Evolutionary conservation across 495 filamentous ascomycete genomes (phyloP).

Genomic region (Neurospora sp.): DNA sequence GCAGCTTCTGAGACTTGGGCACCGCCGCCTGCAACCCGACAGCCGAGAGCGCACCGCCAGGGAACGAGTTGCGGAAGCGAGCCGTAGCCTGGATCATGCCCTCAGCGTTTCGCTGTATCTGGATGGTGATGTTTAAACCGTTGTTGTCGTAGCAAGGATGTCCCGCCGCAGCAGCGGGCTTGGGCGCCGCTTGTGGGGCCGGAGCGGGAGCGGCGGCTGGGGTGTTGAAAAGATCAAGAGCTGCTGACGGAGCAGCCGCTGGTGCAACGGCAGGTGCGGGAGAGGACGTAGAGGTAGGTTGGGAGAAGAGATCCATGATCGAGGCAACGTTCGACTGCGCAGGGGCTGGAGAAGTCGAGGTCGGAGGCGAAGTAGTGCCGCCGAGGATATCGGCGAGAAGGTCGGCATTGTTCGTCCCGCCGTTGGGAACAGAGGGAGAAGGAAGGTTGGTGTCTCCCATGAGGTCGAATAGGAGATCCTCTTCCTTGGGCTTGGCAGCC

Average conservation of each 20-base stretch:
- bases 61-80: constrained; percentile 66
- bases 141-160: constrained; percentile 80
- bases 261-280: constrained; percentile 20
- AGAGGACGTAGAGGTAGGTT: constrained; percentile 15
- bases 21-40: constrained; percentile 89
- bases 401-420: constrained; percentile 69
- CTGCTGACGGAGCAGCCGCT: constrained; percentile 32
- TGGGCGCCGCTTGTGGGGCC: constrained; percentile 29
- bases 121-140: constrained; percentile 65
- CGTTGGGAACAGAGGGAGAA: constrained; percentile 46
- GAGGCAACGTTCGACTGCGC: constrained; percentile 53
- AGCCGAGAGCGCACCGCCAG: constrained; percentile 47
- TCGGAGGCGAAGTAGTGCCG: constrained; percentile 43
- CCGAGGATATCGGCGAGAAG: constrained; percentile 82
- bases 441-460: constrained; percentile 65
- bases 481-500: constrained; percentile 69
- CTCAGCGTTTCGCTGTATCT: constrained; percentile 68
- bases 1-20: constrained; percentile 87
- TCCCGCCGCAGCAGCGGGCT: constrained; percentile 32
- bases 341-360: constrained; percentile 42
- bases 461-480: constrained; percentile 84
- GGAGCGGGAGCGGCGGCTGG: constrained; percentile 37
- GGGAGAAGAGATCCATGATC: constrained; percentile 80
- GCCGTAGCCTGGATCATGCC: constrained; percentile 66
- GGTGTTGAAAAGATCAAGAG: constrained; percentile 32